phyloP scores from a whole-genome alignment of 805 yeast genomes.

The Ogataea neopini region DNA sequence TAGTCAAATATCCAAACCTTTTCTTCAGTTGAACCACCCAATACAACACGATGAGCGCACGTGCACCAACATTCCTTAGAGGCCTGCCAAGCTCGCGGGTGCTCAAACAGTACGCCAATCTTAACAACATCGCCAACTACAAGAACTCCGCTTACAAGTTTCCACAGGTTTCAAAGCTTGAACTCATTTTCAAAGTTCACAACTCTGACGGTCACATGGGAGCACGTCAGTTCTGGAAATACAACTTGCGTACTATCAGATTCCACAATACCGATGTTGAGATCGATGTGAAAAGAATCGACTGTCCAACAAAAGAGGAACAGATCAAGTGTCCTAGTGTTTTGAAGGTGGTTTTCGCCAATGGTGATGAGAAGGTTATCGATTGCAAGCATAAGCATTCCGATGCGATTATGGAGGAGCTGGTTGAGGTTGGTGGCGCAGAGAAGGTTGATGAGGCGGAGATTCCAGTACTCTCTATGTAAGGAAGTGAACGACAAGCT shows the following conservation, averaged over 20 bases:
- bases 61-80: slow-evolving; percentile 32
- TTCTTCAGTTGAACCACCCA: too few species aligned
- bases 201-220: slow-evolving; percentile 61
- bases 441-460: slow-evolving; percentile 47
- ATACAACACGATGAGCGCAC: slow-evolving; percentile 6
- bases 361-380: slow-evolving; percentile 43
- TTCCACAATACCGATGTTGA: slow-evolving; percentile 78
- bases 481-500: not conserved
- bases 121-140: slow-evolving; percentile 54
- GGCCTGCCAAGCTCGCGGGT: slow-evolving; percentile 42
- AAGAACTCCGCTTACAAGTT: slow-evolving; percentile 41
- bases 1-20: too few species aligned
- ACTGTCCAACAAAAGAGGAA: slow-evolving; percentile 43
- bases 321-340: slow-evolving; percentile 46
- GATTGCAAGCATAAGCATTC: slow-evolving; percentile 55
- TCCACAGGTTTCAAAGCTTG: slow-evolving; percentile 45
- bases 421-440: slow-evolving; percentile 56
- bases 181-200: slow-evolving; percentile 51
- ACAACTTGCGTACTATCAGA: slow-evolving; percentile 70
- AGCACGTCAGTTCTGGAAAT: slow-evolving; percentile 73
- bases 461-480: slow-evolving; percentile 35
- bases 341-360: slow-evolving; percentile 41
- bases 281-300: slow-evolving; percentile 60
- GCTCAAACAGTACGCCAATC: slow-evolving; percentile 49
- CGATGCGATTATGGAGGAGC: slow-evolving; percentile 55